These are phyloP conservation scores for Alternaria atra DNA, from an alignment of 2,329 filamentous ascomycete species.

Conservation along the genomic window DNA sequence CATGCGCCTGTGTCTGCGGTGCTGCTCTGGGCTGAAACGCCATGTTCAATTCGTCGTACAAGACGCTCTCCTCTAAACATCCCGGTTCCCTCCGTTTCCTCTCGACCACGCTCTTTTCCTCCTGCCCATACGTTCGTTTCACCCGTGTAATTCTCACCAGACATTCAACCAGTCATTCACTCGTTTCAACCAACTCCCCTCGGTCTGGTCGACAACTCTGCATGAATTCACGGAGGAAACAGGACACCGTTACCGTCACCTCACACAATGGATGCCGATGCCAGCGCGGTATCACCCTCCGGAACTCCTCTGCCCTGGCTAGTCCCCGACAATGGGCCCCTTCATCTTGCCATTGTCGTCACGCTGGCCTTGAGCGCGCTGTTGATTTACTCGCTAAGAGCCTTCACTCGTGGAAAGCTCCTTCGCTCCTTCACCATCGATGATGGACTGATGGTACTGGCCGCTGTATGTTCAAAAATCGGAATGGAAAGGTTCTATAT, in stretches of 20 bases:
- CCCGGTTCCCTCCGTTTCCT: slow-evolving; percentile 6
- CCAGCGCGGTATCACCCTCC: slow-evolving; percentile 13
- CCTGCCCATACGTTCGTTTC: slow-evolving; percentile 13
- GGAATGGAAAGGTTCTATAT: neutral
- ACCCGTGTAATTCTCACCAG: slow-evolving; percentile 1
- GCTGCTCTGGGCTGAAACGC: slow-evolving; percentile 16
- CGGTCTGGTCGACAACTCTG: slow-evolving; percentile 3
- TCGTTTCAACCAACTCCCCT: slow-evolving; percentile 3
- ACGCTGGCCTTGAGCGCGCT: slow-evolving; percentile 53
- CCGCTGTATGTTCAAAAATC: slow-evolving; percentile 43
- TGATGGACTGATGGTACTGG: slow-evolving; percentile 56
- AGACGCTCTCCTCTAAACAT: slow-evolving; percentile 12
- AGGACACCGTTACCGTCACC: slow-evolving; percentile 22
- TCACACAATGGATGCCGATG: slow-evolving; percentile 35
- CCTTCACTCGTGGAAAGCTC: slow-evolving; percentile 58
- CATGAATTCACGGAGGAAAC: slow-evolving; percentile 10
- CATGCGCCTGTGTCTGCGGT: slow-evolving; percentile 15
- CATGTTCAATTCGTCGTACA: slow-evolving; percentile 13
- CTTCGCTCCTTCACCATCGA: slow-evolving; percentile 61
- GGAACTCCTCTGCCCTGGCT: slow-evolving; percentile 21
- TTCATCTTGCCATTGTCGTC: slow-evolving; percentile 54
- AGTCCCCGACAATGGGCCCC: slow-evolving; percentile 40
- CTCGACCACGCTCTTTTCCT: slow-evolving; percentile 12
- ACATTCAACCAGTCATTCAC: slow-evolving; percentile 7
- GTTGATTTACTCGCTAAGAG: slow-evolving; percentile 52